A percentile compares a stretch with the other conserved stretches of the same genome.
Evolutionary conservation across 2,329 filamentous ascomycete species (phyloP).

Genomic region (Ampelomyces quisqualis): DNA sequence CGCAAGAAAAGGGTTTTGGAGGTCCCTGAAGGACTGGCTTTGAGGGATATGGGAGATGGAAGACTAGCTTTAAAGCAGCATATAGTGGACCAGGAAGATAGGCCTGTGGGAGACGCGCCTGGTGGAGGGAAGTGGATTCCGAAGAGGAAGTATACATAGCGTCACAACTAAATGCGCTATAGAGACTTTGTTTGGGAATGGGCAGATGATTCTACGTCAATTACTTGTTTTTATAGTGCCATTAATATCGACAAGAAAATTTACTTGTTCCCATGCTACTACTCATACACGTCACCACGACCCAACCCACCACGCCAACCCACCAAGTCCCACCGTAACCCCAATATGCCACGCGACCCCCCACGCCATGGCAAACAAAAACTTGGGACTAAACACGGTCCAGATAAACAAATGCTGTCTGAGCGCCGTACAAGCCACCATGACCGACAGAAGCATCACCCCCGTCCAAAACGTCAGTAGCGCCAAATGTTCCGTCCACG

Average conservation of each 20-base stretch:
- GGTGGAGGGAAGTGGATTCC: not conserved
- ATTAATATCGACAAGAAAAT: not conserved
- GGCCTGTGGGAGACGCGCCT: not conserved
- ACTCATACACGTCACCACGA: conserved; percentile 23
- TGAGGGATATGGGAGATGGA: too few species aligned
- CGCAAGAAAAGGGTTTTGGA: too few species aligned
- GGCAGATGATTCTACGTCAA: too few species aligned
- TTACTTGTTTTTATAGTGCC: too few species aligned
- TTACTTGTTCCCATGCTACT: not conserved
- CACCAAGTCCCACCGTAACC: conserved; percentile 36
- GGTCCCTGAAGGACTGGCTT: too few species aligned
- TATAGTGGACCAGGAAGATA: not conserved
- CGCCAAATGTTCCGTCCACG: conserved; percentile 54
- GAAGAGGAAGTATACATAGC: not conserved
- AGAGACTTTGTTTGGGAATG: not conserved
- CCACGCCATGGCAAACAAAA: conserved; percentile 90
- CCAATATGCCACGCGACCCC: conserved; percentile 75
- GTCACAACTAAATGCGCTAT: not conserved
- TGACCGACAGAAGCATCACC: conserved; percentile 68
- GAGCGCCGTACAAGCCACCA: conserved; percentile 82
- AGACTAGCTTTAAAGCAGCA: not conserved
- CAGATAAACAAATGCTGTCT: conserved; percentile 94
- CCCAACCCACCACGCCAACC: conserved; percentile 37
- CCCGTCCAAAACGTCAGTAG: conserved; percentile 71
- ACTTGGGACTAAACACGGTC: conserved; percentile 98